A percentile compares a stretch with the other conserved stretches of the same genome.
Conservation (phyloP, 805 yeast genomes). For the Candida oleophila region DNA sequence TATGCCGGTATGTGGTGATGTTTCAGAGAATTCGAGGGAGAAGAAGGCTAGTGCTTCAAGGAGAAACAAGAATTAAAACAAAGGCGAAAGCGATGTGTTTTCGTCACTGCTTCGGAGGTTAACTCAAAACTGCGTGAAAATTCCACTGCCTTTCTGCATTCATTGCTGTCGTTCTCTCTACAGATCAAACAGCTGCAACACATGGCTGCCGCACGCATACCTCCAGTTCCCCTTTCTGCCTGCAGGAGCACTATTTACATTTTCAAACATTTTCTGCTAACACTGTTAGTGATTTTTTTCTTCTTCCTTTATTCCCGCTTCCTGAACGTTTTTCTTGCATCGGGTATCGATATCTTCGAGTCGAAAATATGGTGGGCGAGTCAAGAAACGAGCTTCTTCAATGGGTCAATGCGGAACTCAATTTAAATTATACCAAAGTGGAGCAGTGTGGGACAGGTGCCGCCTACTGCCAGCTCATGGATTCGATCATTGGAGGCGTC, state of each 20-base stretch:
- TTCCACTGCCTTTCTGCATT: too few species aligned
- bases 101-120: too few species aligned
- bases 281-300: not conserved
- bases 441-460: slow-evolving; percentile 98
- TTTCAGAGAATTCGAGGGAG: too few species aligned
- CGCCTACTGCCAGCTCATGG: slow-evolving; percentile 88
- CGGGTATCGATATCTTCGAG: too few species aligned
- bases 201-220: not conserved
- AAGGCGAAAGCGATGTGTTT: too few species aligned
- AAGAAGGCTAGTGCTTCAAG: too few species aligned
- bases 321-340: not conserved
- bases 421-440: slow-evolving; percentile 66
- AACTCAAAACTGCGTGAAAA: too few species aligned
- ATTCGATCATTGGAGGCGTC: slow-evolving; percentile 77
- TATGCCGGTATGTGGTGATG: too few species aligned
- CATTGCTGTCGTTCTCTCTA: too few species aligned
- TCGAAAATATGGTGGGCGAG: slow-evolving; percentile 59
- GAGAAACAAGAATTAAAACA: too few species aligned
- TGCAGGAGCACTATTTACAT: not conserved
- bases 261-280: not conserved
- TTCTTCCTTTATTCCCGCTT: not conserved
- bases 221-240: not conserved
- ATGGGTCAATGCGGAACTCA: slow-evolving; percentile 79
- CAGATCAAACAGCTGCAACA: not conserved
- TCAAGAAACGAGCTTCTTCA: slow-evolving; percentile 79